A percentile compares a stretch with the other conserved stretches of the same genome.
phyloP scores from a whole-genome alignment of 2,329 filamentous ascomycete genomes.

The Alternaria angustiovoidea region DNA sequence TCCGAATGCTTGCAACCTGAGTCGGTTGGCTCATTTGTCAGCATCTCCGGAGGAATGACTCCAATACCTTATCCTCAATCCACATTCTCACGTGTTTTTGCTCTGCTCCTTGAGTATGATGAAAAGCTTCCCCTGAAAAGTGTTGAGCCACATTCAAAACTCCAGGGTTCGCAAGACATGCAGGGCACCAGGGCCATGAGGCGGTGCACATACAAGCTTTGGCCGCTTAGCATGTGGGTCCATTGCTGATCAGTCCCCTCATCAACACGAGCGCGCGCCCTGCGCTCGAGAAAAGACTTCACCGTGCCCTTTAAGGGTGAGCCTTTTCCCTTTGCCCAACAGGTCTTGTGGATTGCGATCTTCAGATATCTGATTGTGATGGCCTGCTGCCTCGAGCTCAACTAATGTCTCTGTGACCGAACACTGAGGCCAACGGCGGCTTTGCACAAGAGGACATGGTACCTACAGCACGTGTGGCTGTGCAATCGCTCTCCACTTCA shows the following conservation, averaged over 20 bases:
- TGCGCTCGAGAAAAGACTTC: not conserved
- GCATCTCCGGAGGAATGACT: conserved; percentile 10
- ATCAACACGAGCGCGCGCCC: not conserved
- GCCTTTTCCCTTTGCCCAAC: not conserved
- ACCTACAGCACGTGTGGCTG: not conserved
- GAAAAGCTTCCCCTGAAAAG: conserved; percentile 15
- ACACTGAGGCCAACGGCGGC: not conserved
- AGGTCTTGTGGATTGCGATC: not conserved
- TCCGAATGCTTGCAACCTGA: conserved; percentile 12
- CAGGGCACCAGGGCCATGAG: conserved; percentile 32
- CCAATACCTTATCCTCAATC: conserved; percentile 19
- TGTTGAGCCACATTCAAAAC: conserved; percentile 10
- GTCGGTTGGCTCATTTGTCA: conserved; percentile 12
- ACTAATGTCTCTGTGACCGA: not conserved
- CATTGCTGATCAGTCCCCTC: conserved; percentile 5
- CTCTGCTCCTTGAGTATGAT: conserved; percentile 6
- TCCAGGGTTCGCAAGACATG: conserved; percentile 6
- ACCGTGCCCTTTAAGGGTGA: not conserved
- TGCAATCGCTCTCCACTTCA: not conserved
- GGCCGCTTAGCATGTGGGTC: conserved; percentile 20
- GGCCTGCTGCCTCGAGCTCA: not conserved
- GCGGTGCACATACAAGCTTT: conserved; percentile 27
- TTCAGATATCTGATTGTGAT: not conserved
- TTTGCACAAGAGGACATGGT: not conserved
- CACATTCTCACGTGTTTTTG: conserved; percentile 15